Base-by-base conservation (phyloP, 1,139 yeast genomes). In the Candida sp. region DNA sequence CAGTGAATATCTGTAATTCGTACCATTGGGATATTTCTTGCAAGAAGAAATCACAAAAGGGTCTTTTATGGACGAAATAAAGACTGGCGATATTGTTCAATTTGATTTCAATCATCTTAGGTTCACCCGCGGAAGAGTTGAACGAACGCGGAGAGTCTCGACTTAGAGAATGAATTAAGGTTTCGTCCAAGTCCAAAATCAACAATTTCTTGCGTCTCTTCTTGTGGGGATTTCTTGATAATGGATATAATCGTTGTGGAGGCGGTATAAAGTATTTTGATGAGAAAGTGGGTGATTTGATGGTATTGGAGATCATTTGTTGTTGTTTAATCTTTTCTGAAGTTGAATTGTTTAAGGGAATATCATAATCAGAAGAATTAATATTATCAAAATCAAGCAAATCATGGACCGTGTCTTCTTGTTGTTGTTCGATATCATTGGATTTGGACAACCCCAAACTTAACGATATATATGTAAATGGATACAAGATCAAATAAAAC, bases 21-120 rank as follows among this genome's bases (percentile, higher is more conserved):
- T 82, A 93, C 98, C 98, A 93, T 55, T 82, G 81, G 44, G 84
- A 72, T 11, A 90, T 95, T 48, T 84, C 86, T 46, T 80, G 73
- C 27, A 93, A 70, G 58, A 93, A 93, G 51, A 80, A 79, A 61
- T 89, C 97, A 58, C 97, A 93, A 57, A 75, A 86, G 0, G 99
- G 99, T 46, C 99, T 75, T 60, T 91, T 93, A 57, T 89, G 88
- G 21, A 93, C 97, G 59, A 87, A 87, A 63, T 93, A 93, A 23
- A 93, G 70, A 2, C 96, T 84, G 2, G 96, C 84, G 38, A 81
- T 64, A 48, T 76, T 73, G 50, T 78, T 77, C 42, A 90, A 74
- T 54, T 82, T 85, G 47, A 93, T 91, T 65, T 93, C 98, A 42
- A 93, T 87, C 78, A 90, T 84, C 55, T 84, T 89, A 40, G 82